Conservation (phyloP, 768 basidiomycete genomes). For the Phallus indusiatus region DNA sequence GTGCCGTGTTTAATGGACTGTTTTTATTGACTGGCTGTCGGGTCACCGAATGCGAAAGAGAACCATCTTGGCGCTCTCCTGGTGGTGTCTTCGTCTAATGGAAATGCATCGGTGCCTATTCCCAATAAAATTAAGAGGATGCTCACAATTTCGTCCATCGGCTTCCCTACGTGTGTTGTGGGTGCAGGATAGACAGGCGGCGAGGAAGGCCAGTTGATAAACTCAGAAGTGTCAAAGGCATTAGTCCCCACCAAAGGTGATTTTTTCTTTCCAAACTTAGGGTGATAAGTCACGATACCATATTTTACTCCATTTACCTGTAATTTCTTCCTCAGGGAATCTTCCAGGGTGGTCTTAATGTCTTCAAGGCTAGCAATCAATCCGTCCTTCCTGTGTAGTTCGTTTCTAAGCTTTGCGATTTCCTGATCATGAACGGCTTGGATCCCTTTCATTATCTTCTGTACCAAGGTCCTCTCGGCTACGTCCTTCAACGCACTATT, state of each 20-base stretch:
- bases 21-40: not conserved
- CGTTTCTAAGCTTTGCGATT: conserved; percentile 1
- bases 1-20: not conserved
- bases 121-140: not conserved
- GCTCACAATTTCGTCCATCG: not conserved
- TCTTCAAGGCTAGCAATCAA: conserved; percentile 5
- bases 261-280: not conserved
- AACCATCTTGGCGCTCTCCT: not conserved
- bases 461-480: conserved; percentile 1
- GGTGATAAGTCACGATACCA: not conserved
- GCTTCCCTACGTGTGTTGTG: not conserved
- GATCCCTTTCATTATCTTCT: conserved; percentile 3
- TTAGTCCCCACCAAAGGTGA: not conserved
- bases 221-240: not conserved
- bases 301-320: not conserved
- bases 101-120: not conserved
- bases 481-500: not conserved
- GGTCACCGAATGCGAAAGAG: not conserved
- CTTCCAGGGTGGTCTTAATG: conserved; percentile 1
- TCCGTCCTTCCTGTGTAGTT: conserved; percentile 1
- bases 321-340: conserved; percentile 8
- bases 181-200: not conserved
- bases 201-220: conserved; percentile 8
- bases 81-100: not conserved
- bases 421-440: conserved; percentile 5